Base-by-base conservation (phyloP, 2,329 filamentous ascomycete species). In the Ophiocordyceps sinensis region DNA sequence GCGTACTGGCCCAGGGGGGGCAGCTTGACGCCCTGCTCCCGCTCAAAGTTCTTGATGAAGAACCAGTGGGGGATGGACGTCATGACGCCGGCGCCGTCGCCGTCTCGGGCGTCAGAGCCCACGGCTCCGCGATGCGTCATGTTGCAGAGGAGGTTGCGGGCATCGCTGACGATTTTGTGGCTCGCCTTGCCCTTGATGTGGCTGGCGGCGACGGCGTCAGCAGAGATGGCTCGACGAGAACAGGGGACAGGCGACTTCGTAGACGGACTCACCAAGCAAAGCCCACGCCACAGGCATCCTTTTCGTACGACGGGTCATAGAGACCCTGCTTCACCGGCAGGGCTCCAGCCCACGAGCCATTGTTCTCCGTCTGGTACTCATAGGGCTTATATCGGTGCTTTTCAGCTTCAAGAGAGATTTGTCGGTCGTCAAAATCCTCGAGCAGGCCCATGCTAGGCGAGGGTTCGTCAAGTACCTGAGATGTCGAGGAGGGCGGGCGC, bases 101-200 rank as follows among this genome's bases (percentile, higher is more conserved):
- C 91, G 61, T 98, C 91, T 71, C 91, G 83, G 58, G 87, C 87
- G 71, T 98, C 91, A 45, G 91, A 96, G 53, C 91, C 91, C 54
- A 96, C 89, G 49, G 91, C 91, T 72, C 91, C 91, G 62, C 91
- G 83, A 72, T 98, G 91, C 73, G 91, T 96, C 91, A 98, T 98
- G 75, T 98, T 96, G 75, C 91, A 98, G 48, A 98, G 79, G 47
- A 98, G 73, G 65, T 88, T 94, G 43, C 47, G 47, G 28, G 38
- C 89, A 94, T 96, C 89, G 66, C 84, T 94, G 49, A 96, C 83
- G 58, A 96, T 96, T 62, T 96, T 98, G 75, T 96, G 91, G 71
- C 88, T 96, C 48, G 88, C 65, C 64, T 85, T 83, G 70, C 91
- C 91, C 73, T 96, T 96, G 66, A 96, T 96, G 64, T 96, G 85